Evolutionary conservation across 1,284 basidiomycete genomes (phyloP).

Genomic region (Salmacisia buchloeana): DNA sequence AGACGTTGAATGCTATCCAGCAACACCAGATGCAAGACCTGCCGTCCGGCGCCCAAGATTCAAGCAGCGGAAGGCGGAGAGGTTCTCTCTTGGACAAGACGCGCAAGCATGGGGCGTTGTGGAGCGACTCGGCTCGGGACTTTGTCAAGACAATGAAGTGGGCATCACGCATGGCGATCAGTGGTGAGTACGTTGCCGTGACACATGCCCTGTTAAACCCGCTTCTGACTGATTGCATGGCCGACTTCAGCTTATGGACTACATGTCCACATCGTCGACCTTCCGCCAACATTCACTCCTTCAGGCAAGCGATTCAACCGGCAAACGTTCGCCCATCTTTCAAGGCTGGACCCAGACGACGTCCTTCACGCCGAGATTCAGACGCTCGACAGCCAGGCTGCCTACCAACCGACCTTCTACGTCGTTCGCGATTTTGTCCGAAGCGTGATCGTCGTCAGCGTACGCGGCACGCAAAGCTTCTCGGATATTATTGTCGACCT

Average conservation of each 20-base stretch:
- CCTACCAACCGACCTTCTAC: constrained; percentile 48
- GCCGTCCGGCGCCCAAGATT: background rate
- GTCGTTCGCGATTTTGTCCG: constrained; percentile 41
- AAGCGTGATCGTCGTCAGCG: constrained; percentile 43
- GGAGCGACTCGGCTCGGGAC: background rate
- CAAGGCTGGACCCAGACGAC: constrained; percentile 42
- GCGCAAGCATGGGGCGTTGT: background rate
- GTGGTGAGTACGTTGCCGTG: background rate
- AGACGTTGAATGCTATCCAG: too few relatives aligned
- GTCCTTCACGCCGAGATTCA: constrained; percentile 49
- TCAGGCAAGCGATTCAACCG: constrained; percentile 43
- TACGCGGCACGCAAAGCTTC: constrained; percentile 47
- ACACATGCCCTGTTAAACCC: background rate
- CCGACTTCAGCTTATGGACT: constrained; percentile 29
- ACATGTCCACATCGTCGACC: constrained; percentile 35
- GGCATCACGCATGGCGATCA: constrained; percentile 46
- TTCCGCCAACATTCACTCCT: constrained; percentile 46
- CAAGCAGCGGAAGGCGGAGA: background rate
- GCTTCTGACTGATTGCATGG: background rate
- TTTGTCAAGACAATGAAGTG: constrained; percentile 36
- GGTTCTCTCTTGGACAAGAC: background rate
- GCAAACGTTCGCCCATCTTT: constrained; percentile 47
- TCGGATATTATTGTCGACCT: constrained; percentile 49
- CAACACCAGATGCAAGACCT: too few relatives aligned
- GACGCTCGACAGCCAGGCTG: constrained; percentile 39